phyloP scores from a whole-genome alignment of 345 rosid species.

The Euphorbia tirucalli region DNA sequence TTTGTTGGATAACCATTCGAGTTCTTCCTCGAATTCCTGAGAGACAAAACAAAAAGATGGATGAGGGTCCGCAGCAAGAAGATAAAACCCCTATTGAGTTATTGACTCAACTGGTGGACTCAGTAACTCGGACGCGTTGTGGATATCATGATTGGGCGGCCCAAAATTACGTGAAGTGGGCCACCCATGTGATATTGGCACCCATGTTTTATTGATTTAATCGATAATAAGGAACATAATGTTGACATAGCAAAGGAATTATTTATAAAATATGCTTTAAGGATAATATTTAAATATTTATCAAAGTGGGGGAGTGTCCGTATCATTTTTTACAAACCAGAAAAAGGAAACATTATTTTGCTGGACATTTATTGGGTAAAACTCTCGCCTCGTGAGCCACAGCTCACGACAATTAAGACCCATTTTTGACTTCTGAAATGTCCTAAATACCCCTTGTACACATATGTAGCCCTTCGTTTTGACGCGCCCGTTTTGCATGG shows the following conservation, averaged over 20 bases:
- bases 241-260: no score
- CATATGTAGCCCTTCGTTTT: no score
- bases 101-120: constrained; percentile 19
- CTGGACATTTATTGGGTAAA: constrained; percentile 37
- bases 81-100: constrained; percentile 6
- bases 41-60: background rate
- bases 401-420: no score
- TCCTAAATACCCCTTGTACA: constrained; percentile 44
- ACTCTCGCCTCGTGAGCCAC: constrained; percentile 39
- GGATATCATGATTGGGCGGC: background rate
- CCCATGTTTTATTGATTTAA: no score
- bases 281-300: constrained; percentile 8
- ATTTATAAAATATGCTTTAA: background rate
- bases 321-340: background rate
- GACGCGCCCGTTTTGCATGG: constrained; percentile 21
- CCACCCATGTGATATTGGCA: constrained; percentile 4
- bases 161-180: constrained; percentile 5
- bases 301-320: background rate
- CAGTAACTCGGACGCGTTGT: constrained; percentile 1
- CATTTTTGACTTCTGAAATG: background rate
- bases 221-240: no score
- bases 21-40: constrained; percentile 76
- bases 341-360: background rate
- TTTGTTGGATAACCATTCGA: constrained; percentile 79
- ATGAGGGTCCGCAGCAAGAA: background rate